These are phyloP conservation scores for Mycena albidolilacea DNA, from an alignment of 768 basidiomycete genomes.

Conservation along the genomic window DNA sequence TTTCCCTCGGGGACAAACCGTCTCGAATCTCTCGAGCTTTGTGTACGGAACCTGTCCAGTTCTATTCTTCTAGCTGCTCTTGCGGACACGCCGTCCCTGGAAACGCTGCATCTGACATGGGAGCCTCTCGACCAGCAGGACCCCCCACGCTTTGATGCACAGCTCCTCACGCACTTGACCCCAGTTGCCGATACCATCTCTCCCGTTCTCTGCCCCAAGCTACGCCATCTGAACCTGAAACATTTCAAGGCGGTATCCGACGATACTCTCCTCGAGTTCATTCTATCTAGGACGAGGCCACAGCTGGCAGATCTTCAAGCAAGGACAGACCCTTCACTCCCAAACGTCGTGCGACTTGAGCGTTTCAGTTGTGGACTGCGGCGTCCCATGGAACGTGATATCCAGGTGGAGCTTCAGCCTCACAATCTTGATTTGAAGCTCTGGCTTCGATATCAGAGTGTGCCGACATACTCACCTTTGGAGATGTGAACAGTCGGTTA, in stretches of 20 bases:
- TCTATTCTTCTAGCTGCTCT: neutral
- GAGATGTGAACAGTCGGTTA: neutral
- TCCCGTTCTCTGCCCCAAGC: neutral
- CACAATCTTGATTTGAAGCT: neutral
- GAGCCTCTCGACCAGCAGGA: neutral
- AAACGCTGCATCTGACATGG: neutral
- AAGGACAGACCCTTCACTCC: neutral
- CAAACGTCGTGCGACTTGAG: neutral
- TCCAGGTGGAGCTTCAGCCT: neutral
- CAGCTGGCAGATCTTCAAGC: neutral
- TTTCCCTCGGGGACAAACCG: neutral
- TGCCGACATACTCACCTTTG: neutral
- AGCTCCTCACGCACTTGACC: neutral
- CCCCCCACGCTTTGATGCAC: neutral
- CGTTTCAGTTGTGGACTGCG: neutral
- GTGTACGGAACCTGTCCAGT: neutral
- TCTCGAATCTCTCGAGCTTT: neutral
- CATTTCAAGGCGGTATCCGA: neutral
- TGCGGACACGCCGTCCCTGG: neutral
- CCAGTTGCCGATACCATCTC: neutral
- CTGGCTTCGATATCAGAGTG: neutral
- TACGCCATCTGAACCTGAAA: neutral
- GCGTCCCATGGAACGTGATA: neutral
- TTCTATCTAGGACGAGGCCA: neutral
- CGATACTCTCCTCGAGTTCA: neutral